Conservation (phyloP, 805 yeast genomes). For the Grigorovia transvaalensis region DNA sequence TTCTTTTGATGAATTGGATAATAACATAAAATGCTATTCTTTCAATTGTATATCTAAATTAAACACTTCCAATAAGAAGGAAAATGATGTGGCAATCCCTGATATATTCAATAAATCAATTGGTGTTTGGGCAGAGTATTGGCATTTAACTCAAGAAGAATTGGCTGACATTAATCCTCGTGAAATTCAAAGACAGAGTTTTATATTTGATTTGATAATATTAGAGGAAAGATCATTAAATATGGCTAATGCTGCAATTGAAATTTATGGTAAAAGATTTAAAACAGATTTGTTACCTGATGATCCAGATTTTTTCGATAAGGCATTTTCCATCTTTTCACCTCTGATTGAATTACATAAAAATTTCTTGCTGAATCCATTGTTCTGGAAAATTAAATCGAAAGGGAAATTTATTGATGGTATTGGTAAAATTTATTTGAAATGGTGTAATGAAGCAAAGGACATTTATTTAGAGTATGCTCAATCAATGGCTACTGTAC, state of each 20-base stretch:
- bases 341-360: constrained; percentile 49
- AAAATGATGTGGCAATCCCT: constrained; percentile 25
- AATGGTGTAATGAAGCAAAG: constrained; percentile 54
- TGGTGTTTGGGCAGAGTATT: constrained; percentile 55
- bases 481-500: constrained; percentile 47
- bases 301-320: constrained; percentile 46
- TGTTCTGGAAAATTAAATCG: constrained; percentile 43
- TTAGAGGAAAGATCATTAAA: constrained; percentile 62
- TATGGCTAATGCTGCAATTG: constrained; percentile 54
- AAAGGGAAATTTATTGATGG: constrained; percentile 60
- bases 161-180: constrained; percentile 39
- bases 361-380: constrained; percentile 43
- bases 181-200: constrained; percentile 58
- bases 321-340: constrained; percentile 47
- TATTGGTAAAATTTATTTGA: constrained; percentile 50
- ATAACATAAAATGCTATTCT: constrained; percentile 43
- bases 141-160: constrained; percentile 50
- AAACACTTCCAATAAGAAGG: constrained; percentile 10
- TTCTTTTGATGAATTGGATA: constrained; percentile 23
- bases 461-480: constrained; percentile 50
- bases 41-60: constrained; percentile 15
- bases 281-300: constrained; percentile 37
- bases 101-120: constrained; percentile 28
- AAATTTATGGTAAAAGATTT: constrained; percentile 39
- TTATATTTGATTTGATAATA: constrained; percentile 62